These are phyloP conservation scores for Fusarium xyrophilum DNA, from an alignment of 2,329 filamentous ascomycete genomes.

Conservation along the genomic window DNA sequence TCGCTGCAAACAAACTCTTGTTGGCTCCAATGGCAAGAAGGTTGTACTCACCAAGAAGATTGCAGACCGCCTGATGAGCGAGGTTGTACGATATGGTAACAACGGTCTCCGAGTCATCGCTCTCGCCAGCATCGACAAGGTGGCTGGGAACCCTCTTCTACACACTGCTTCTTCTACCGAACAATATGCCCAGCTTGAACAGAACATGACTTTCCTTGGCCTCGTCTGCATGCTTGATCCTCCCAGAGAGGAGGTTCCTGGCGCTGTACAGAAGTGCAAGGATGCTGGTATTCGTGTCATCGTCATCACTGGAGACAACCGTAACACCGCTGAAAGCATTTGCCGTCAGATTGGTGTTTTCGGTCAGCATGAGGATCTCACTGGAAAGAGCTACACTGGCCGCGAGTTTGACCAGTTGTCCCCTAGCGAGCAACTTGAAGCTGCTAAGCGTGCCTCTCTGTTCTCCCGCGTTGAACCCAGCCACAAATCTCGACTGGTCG, in stretches of 20 bases:
- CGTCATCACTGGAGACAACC: constrained; percentile 98
- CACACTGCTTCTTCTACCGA: constrained; percentile 78
- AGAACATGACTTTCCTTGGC: constrained; percentile 92
- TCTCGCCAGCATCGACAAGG: constrained; percentile 81
- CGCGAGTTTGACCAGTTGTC: constrained; percentile 90
- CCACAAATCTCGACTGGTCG: constrained; percentile 98
- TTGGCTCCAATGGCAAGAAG: constrained; percentile 80
- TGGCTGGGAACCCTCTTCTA: constrained; percentile 73
- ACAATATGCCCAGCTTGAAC: constrained; percentile 87
- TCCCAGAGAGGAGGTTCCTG: constrained; percentile 87
- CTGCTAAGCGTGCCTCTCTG: constrained; percentile 83
- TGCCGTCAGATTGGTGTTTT: constrained; percentile 98
- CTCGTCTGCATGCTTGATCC: constrained; percentile 97
- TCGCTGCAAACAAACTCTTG: constrained; percentile 81
- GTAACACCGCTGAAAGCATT: constrained; percentile 96
- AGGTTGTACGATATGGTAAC: constrained; percentile 90
- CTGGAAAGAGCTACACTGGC: constrained; percentile 93
- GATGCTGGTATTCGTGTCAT: constrained; percentile 95
- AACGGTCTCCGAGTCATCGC: constrained; percentile 93
- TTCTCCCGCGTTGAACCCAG: constrained; percentile 96
- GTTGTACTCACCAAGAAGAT: constrained; percentile 76
- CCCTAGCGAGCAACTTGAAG: constrained; percentile 79
- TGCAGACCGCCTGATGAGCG: constrained; percentile 72
- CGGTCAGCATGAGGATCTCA: constrained; percentile 78
- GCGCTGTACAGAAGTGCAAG: constrained; percentile 86